Evolutionary conservation across 371 early-diverging fungal genomes (phyloP).

Genomic region (Nematocida displodere): DNA sequence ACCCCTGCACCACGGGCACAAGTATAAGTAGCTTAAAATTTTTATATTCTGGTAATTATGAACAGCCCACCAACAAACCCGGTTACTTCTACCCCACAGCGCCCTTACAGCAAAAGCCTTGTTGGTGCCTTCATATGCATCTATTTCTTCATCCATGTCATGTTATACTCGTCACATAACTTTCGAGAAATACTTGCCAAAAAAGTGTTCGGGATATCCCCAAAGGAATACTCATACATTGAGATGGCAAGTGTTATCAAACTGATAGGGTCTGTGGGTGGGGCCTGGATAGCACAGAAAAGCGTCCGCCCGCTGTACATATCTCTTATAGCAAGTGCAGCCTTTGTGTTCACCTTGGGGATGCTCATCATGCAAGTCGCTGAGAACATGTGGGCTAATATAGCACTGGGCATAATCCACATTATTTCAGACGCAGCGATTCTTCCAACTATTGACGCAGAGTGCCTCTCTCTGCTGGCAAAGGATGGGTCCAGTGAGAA

Average conservation of each 20-base stretch:
- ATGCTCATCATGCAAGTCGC: constrained; percentile 11
- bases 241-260: constrained; percentile 44
- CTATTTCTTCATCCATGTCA: constrained; percentile 46
- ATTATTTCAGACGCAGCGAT: constrained; percentile 37
- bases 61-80: no score
- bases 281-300: constrained; percentile 10
- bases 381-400: background rate
- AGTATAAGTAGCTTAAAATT: no score
- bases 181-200: constrained; percentile 24
- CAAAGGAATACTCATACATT: constrained; percentile 14
- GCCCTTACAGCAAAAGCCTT: no score
- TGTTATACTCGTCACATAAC: constrained; percentile 49
- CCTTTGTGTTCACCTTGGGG: constrained; percentile 5
- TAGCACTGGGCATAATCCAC: constrained; percentile 20
- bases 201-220: constrained; percentile 19
- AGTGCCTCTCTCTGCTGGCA: constrained; percentile 23
- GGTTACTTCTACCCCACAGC: no score
- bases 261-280: constrained; percentile 15
- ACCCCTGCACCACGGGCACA: no score
- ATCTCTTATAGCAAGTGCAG: background rate
- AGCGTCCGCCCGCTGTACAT: constrained; percentile 23
- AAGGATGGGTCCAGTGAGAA: background rate
- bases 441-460: constrained; percentile 50
- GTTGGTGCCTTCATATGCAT: no score
- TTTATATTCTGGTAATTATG: no score